phyloP scores from a whole-genome alignment of 164 flowering plant genomes.

The Magnolia sinica region DNA sequence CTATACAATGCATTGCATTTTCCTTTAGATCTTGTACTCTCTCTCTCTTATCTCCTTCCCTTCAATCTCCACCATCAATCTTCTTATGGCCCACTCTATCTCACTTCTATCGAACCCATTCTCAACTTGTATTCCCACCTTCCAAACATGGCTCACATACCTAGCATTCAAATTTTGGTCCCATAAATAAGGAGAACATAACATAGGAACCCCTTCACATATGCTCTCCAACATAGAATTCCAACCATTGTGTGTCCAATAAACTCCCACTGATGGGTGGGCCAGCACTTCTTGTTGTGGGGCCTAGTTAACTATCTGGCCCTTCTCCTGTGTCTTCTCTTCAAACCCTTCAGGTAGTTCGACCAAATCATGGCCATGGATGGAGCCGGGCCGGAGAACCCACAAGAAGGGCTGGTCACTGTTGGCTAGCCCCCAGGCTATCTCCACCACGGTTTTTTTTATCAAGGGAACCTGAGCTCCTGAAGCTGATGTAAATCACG shows the following conservation, averaged over 20 bases:
- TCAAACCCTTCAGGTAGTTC: slow-evolving; percentile 22
- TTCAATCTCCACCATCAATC: slow-evolving; percentile 12
- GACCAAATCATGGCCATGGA: slow-evolving; percentile 11
- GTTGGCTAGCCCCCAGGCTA: slow-evolving; percentile 43
- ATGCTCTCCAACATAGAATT: slow-evolving; percentile 29
- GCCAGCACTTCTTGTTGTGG: slow-evolving; percentile 28
- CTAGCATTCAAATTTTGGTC: slow-evolving; percentile 24
- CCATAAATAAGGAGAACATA: slow-evolving; percentile 25
- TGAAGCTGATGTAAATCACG: slow-evolving; percentile 48
- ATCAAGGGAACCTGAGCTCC: slow-evolving; percentile 26
- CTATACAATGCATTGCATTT: not conserved
- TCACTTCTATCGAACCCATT: slow-evolving; percentile 18
- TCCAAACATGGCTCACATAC: slow-evolving; percentile 21
- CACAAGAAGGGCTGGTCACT: slow-evolving; percentile 42
- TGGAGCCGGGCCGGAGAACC: slow-evolving; percentile 42
- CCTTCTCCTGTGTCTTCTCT: slow-evolving; percentile 15
- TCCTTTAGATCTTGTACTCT: slow-evolving; percentile 10
- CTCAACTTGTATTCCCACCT: slow-evolving; percentile 19
- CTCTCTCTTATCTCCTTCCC: slow-evolving; percentile 20
- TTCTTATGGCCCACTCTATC: slow-evolving; percentile 15
- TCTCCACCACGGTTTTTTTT: slow-evolving; percentile 22
- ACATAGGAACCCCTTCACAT: slow-evolving; percentile 27
- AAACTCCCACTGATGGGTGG: slow-evolving; percentile 31
- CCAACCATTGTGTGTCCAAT: slow-evolving; percentile 27
- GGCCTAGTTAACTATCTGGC: slow-evolving; percentile 28